Evolutionary conservation across 129 eudicot species (phyloP).

Genomic region (Helichrysum umbraculigerum): DNA sequence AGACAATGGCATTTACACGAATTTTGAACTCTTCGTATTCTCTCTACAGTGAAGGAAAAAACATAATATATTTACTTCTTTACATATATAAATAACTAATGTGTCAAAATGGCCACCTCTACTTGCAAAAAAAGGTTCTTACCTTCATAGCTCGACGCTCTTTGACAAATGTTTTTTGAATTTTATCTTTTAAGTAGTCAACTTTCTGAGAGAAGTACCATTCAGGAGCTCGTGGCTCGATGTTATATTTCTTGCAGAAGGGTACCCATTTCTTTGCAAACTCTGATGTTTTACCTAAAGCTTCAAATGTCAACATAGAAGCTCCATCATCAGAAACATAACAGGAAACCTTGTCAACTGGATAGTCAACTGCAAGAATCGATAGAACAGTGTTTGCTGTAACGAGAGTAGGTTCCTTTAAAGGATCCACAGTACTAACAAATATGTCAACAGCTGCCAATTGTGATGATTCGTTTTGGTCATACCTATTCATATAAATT

Average conservation of each 20-base stretch:
- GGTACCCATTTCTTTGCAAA: conserved; percentile 99
- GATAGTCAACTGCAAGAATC: conserved; percentile 96
- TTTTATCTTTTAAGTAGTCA: conserved; percentile 89
- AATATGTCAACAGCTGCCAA: conserved; percentile 97
- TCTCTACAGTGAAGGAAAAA: conserved; percentile 46
- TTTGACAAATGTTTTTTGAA: conserved; percentile 89
- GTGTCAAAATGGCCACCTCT: background rate
- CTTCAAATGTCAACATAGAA: conserved; percentile 93
- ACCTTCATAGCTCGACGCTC: conserved; percentile 99
- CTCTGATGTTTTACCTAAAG: conserved; percentile 89
- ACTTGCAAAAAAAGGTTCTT: background rate
- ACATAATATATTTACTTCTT: background rate
- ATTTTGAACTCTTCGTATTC: conserved; percentile 96
- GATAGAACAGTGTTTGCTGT: conserved; percentile 97
- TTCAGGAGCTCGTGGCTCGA: conserved; percentile 99
- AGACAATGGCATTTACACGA: conserved; percentile 84
- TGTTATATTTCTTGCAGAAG: conserved; percentile 77
- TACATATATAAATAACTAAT: background rate
- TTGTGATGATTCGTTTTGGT: conserved; percentile 94
- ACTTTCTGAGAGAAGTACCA: conserved; percentile 88
- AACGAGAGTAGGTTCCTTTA: conserved; percentile 98
- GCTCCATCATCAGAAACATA: conserved; percentile 99
- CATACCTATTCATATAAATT: conserved; percentile 60
- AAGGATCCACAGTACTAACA: conserved; percentile 98
- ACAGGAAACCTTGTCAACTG: conserved; percentile 97